Evolutionary conservation across 208 protist species (phyloP).

Genomic region (Trypanosoma rangeli): DNA sequence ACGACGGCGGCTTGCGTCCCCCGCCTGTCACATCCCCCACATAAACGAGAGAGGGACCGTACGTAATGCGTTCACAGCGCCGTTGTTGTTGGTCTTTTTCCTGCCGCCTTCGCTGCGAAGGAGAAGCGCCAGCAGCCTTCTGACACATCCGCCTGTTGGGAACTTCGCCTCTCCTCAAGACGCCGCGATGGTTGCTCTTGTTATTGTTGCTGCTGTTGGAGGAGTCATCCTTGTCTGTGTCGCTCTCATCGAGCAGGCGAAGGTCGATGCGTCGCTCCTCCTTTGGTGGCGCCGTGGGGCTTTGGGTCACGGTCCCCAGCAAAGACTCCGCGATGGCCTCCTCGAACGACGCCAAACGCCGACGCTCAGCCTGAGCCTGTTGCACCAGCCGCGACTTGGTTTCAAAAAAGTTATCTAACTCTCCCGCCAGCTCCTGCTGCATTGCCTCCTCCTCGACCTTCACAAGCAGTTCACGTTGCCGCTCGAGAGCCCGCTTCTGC

Average conservation of each 20-base stretch:
- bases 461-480: conserved; percentile 7
- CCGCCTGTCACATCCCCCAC: conserved; percentile 27
- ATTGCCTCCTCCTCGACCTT: conserved; percentile 17
- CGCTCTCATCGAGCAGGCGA: conserved; percentile 15
- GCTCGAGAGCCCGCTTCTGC: conserved; percentile 18
- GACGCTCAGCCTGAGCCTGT: conserved; percentile 11
- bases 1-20: conserved; percentile 9
- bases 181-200: neutral
- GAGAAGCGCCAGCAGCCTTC: neutral
- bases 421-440: conserved; percentile 4
- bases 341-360: conserved; percentile 13
- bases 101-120: neutral
- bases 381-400: conserved; percentile 11
- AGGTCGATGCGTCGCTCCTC: conserved; percentile 24
- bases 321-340: conserved; percentile 23
- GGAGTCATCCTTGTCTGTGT: conserved; percentile 4
- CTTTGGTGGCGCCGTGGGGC: neutral
- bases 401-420: conserved; percentile 18
- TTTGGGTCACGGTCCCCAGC: neutral
- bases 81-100: conserved; percentile 17
- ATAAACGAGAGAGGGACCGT: conserved; percentile 33
- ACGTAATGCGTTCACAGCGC: conserved; percentile 22
- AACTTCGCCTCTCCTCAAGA: neutral
- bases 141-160: neutral
- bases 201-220: no score